These are phyloP conservation scores for Lunasporangiospora selenospora DNA, from an alignment of 192 early-diverging fungal genomes.

Conservation along the genomic window DNA sequence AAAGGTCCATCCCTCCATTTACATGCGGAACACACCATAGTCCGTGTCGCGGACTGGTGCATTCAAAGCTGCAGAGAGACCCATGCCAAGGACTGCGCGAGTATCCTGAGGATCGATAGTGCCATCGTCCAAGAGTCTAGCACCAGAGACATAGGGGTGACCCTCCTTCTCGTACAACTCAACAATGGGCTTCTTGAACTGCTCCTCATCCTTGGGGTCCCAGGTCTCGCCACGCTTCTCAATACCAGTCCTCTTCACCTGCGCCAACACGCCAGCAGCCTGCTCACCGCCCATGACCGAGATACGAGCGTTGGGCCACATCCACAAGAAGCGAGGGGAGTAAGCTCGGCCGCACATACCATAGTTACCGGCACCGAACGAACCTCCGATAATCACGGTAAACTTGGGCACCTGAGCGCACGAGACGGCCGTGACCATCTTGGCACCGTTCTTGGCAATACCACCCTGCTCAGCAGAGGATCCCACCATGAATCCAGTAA, in stretches of 20 bases:
- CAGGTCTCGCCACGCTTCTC: slow-evolving; percentile 79
- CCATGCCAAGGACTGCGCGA: slow-evolving; percentile 85
- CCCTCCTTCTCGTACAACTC: slow-evolving; percentile 91
- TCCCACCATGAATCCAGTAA: slow-evolving; percentile 98
- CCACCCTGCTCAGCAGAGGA: slow-evolving; percentile 92
- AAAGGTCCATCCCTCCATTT: slow-evolving; percentile 45
- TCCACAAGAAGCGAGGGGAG: slow-evolving; percentile 94
- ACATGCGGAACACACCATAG: slow-evolving; percentile 99
- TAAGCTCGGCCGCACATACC: slow-evolving; percentile 98
- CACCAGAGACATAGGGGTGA: slow-evolving; percentile 93
- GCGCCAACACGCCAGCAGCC: slow-evolving; percentile 89
- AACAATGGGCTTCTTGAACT: slow-evolving; percentile 84
- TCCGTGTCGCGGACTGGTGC: slow-evolving; percentile 71
- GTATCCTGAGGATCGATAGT: slow-evolving; percentile 91
- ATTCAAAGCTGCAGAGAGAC: slow-evolving; percentile 81
- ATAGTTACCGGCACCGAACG: slow-evolving; percentile 92
- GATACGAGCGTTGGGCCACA: slow-evolving; percentile 94
- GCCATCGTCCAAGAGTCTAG: slow-evolving; percentile 94
- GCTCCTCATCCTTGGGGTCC: slow-evolving; percentile 76
- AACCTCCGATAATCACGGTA: slow-evolving; percentile 79
- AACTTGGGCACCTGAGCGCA: slow-evolving; percentile 95
- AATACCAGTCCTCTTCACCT: slow-evolving; percentile 84
- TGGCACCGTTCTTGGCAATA: slow-evolving; percentile 98
- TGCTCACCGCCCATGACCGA: slow-evolving; percentile 99
- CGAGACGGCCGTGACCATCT: slow-evolving; percentile 94